These are phyloP conservation scores for Alternaria dauci DNA, from an alignment of 2,329 filamentous ascomycete genomes.

Conservation along the genomic window DNA sequence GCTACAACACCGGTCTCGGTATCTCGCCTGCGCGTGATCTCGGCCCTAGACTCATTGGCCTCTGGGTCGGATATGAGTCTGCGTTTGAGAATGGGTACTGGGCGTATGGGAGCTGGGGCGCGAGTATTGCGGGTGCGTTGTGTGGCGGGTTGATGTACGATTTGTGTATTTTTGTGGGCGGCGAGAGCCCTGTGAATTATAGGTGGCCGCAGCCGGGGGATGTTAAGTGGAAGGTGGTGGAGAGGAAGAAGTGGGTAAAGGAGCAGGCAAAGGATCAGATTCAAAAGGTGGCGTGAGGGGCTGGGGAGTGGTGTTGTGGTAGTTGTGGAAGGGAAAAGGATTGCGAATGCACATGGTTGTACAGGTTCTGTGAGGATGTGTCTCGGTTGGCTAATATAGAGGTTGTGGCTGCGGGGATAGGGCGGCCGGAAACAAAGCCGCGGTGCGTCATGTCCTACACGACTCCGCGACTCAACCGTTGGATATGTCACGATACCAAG, in stretches of 20 bases:
- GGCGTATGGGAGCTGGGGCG: constrained; percentile 40
- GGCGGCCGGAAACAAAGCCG: neutral
- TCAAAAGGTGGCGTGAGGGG: constrained; percentile 14
- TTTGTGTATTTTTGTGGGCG: constrained; percentile 42
- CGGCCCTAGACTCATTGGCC: constrained; percentile 72
- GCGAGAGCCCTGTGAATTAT: constrained; percentile 43
- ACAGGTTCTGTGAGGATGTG: no score
- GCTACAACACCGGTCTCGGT: constrained; percentile 50
- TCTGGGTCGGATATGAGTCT: constrained; percentile 72
- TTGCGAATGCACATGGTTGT: no score
- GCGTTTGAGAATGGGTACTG: constrained; percentile 40
- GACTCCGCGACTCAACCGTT: neutral
- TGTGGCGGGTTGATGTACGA: constrained; percentile 43
- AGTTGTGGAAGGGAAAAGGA: no score
- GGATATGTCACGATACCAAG: neutral
- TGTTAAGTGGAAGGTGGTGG: constrained; percentile 27
- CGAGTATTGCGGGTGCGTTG: constrained; percentile 35
- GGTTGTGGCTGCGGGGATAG: neutral
- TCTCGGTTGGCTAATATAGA: neutral
- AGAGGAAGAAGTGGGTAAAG: constrained; percentile 27
- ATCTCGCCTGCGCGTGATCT: constrained; percentile 77
- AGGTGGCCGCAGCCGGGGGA: constrained; percentile 38
- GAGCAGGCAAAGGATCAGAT: constrained; percentile 29
- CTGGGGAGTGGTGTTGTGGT: neutral
- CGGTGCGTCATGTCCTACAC: neutral